A percentile compares a stretch with the other conserved stretches of the same genome.
Evolutionary conservation across 2,329 filamentous ascomycete genomes (phyloP).

Genomic region (Neodidymelliopsis sp.): DNA sequence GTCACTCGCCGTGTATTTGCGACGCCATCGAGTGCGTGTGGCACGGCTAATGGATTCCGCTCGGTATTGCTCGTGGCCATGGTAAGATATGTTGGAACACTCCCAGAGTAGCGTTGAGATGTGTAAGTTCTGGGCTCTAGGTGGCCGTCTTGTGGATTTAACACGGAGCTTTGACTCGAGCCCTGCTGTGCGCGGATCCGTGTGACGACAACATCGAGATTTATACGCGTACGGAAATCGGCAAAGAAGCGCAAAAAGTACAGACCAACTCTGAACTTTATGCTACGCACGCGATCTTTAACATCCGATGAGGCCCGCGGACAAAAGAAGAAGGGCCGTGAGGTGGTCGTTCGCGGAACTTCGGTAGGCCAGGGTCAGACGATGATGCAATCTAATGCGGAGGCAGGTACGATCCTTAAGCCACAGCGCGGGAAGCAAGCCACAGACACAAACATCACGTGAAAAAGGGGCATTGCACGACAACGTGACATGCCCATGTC

Average conservation of each 20-base stretch:
- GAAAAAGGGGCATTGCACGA: conserved; percentile 3
- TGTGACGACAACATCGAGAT: conserved; percentile 12
- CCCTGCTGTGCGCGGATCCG: conserved; percentile 18
- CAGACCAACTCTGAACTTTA: background rate
- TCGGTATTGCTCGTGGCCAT: conserved; percentile 17
- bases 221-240: background rate
- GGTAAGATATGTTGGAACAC: background rate
- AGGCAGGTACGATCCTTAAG: conserved; percentile 6
- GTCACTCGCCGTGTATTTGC: conserved; percentile 23
- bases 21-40: conserved; percentile 41
- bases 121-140: background rate
- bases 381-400: conserved; percentile 14
- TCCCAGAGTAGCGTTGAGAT: background rate
- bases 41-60: conserved; percentile 28
- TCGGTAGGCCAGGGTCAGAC: conserved; percentile 4
- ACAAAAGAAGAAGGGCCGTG: conserved; percentile 8
- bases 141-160: conserved; percentile 16
- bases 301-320: conserved; percentile 20
- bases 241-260: background rate
- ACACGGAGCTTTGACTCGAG: conserved; percentile 21
- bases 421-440: conserved; percentile 8
- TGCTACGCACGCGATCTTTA: conserved; percentile 14
- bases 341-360: conserved; percentile 8
- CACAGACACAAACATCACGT: conserved; percentile 17
- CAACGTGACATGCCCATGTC: background rate